These are phyloP conservation scores for Tetraselmis chui DNA, from an alignment of 139 green algal species.

Conservation along the genomic window DNA sequence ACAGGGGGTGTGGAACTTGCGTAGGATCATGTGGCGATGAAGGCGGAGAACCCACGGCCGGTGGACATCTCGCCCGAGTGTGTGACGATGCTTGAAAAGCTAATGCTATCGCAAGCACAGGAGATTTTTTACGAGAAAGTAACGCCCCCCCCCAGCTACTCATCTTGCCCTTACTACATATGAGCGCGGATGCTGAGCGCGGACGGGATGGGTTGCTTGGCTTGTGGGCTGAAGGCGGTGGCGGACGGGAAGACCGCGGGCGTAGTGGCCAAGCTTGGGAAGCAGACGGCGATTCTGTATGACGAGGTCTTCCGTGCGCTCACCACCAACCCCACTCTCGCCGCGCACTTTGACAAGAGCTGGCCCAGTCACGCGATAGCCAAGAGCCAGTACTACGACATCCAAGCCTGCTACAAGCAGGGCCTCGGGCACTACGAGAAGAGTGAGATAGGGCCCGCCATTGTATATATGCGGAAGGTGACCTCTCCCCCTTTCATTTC, in stretches of 20 bases:
- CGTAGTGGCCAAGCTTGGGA: slow-evolving; percentile 63
- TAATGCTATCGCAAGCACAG: slow-evolving; percentile 88
- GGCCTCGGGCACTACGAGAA: slow-evolving; percentile 4
- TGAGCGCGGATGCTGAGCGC: too few relatives aligned
- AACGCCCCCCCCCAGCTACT: neutral
- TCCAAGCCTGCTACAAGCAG: slow-evolving; percentile 30
- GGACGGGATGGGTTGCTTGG: neutral
- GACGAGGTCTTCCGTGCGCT: slow-evolving; percentile 53
- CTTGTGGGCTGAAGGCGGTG: slow-evolving; percentile 61
- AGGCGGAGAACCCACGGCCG: slow-evolving; percentile 54
- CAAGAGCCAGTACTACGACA: slow-evolving; percentile 54
- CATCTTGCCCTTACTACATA: neutral
- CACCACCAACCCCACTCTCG: slow-evolving; percentile 21
- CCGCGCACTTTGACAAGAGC: slow-evolving; percentile 72
- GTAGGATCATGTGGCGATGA: slow-evolving; percentile 53
- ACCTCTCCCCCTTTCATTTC: neutral
- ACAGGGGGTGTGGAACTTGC: too few relatives aligned
- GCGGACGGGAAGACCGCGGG: slow-evolving; percentile 62
- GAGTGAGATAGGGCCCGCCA: neutral
- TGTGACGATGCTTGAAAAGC: slow-evolving; percentile 76
- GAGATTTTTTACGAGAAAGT: slow-evolving; percentile 13
- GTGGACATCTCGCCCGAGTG: slow-evolving; percentile 72
- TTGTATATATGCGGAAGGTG: slow-evolving; percentile 1
- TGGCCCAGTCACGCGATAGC: slow-evolving; percentile 47
- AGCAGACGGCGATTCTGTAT: slow-evolving; percentile 69